A percentile compares a stretch with the other conserved stretches of the same genome.
These are phyloP conservation scores for Stagonosporopsis cucurbitacearum DNA, from an alignment of 2,329 filamentous ascomycete genomes.

Conservation along the genomic window DNA sequence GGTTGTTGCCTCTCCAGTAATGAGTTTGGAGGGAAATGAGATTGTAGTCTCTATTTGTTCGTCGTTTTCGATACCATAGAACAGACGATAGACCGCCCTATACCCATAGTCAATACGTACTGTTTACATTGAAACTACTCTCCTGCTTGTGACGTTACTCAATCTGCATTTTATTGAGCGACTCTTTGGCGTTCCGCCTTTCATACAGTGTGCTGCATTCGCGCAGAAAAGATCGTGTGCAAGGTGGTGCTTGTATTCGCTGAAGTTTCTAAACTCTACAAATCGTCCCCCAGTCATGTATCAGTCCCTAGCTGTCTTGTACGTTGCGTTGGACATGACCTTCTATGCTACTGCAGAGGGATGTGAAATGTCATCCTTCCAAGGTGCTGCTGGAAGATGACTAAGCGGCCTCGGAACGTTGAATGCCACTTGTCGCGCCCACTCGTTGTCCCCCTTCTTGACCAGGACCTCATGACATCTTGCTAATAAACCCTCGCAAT, in stretches of 20 bases:
- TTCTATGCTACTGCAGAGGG: background rate
- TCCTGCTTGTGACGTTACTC: background rate
- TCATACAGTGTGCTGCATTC: too few relatives aligned
- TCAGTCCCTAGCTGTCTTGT: too few relatives aligned
- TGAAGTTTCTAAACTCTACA: background rate
- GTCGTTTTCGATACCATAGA: slow-evolving; percentile 15
- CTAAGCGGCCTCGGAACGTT: slow-evolving; percentile 14
- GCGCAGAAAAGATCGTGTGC: too few relatives aligned
- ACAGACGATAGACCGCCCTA: slow-evolving; percentile 22
- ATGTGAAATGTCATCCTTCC: background rate
- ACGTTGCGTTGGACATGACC: background rate
- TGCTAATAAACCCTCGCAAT: slow-evolving; percentile 18
- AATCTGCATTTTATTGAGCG: background rate
- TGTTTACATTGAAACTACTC: slow-evolving; percentile 3
- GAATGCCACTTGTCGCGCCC: slow-evolving; percentile 17
- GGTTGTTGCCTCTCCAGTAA: slow-evolving; percentile 14
- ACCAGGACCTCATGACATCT: background rate
- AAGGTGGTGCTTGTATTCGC: background rate
- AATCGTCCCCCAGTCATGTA: too few relatives aligned
- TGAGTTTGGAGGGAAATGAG: slow-evolving; percentile 12
- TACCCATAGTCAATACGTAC: slow-evolving; percentile 21
- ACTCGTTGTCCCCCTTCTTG: background rate
- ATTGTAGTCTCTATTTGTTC: slow-evolving; percentile 3
- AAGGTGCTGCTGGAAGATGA: background rate
- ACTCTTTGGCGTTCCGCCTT: too few relatives aligned